Base-by-base conservation (phyloP, 2,329 filamentous ascomycete species). In the Graphilbum fragrans region DNA sequence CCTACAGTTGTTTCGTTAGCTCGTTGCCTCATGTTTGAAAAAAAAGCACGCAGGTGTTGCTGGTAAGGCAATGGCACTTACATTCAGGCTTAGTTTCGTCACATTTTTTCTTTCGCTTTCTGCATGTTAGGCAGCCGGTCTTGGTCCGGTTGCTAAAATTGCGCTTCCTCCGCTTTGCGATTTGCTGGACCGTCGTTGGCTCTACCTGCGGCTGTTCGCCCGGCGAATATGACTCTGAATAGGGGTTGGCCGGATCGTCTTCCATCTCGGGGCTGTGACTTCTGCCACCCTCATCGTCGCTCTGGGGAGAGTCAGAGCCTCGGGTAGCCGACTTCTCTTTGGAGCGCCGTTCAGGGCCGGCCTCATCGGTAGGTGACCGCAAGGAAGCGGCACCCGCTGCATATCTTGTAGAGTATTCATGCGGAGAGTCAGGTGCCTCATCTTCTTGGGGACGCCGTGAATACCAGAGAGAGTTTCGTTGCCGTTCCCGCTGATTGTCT, bases 91-190 rank as follows among this genome's bases (percentile, higher is more conserved):
- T 93, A 41, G 74, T 75, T 65, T 96, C 92, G 57, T 96, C 90
- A 56, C 92, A 96, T 63, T 96, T 96, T 77, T 96, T 96, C 72
- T 96, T 96, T 45, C 90, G 75, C 56, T 77, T 77, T 45, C 90
- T 74, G 58, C 90, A 96, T 6, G 90, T 96, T 62, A 94, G 77
- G 59, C 90, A 96, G 25, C 88, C 87, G 10, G 88, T 95, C 64
- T 96, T 96, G 18, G 90, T 95, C 45, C 90, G 75, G 60, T 95
- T 94, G 64, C 86, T 94, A 55, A 95, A 96, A 55, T 86, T 85
- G 32, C 81, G 71, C 60, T 85, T 85, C 38, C 80, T 65, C 58
- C 82, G 82, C 59, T 82, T 82, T 4, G 72, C 67, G 5, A 71
- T 70, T 52, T 77, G 72, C 29, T 75, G 59, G 7, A 38, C n/a